Conservation (phyloP, 2,329 filamentous ascomycete genomes). For the Drechslera avenae region DNA sequence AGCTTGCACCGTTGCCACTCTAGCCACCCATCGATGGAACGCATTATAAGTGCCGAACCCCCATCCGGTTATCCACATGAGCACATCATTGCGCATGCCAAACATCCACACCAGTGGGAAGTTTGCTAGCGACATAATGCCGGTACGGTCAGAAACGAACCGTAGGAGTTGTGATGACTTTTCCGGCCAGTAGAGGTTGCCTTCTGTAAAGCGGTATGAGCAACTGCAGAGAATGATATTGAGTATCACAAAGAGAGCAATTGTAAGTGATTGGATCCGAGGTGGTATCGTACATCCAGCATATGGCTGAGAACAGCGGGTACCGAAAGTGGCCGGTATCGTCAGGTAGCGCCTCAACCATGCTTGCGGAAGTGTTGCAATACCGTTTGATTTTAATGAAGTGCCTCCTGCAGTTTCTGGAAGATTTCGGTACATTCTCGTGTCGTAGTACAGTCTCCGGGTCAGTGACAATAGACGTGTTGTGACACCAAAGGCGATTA, state of each 20-base stretch:
- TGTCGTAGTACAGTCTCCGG: slow-evolving; percentile 8
- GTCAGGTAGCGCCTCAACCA: slow-evolving; percentile 46
- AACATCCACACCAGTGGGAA: slow-evolving; percentile 70
- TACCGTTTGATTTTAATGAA: neutral
- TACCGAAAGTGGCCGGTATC: slow-evolving; percentile 52
- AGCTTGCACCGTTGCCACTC: slow-evolving; percentile 66
- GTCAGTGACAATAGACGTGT: slow-evolving; percentile 30
- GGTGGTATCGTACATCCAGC: slow-evolving; percentile 56
- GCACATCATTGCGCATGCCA: slow-evolving; percentile 67
- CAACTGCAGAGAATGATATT: slow-evolving; percentile 52
- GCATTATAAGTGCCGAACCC: slow-evolving; percentile 69
- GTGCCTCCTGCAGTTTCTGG: neutral
- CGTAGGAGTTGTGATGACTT: slow-evolving; percentile 53
- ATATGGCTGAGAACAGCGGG: slow-evolving; percentile 49
- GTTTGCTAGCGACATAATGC: slow-evolving; percentile 67
- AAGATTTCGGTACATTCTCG: slow-evolving; percentile 10
- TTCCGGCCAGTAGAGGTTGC: slow-evolving; percentile 53
- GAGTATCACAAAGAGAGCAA: slow-evolving; percentile 53
- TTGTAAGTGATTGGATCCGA: slow-evolving; percentile 54
- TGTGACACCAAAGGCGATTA: slow-evolving; percentile 31
- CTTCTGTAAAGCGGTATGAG: slow-evolving; percentile 53
- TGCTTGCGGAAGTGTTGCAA: slow-evolving; percentile 8
- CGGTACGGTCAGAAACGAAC: slow-evolving; percentile 67
- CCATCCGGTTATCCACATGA: slow-evolving; percentile 72
- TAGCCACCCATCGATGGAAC: slow-evolving; percentile 70